Conservation (phyloP, 164 flowering plant genomes). For the Pachysandra terminalis region DNA sequence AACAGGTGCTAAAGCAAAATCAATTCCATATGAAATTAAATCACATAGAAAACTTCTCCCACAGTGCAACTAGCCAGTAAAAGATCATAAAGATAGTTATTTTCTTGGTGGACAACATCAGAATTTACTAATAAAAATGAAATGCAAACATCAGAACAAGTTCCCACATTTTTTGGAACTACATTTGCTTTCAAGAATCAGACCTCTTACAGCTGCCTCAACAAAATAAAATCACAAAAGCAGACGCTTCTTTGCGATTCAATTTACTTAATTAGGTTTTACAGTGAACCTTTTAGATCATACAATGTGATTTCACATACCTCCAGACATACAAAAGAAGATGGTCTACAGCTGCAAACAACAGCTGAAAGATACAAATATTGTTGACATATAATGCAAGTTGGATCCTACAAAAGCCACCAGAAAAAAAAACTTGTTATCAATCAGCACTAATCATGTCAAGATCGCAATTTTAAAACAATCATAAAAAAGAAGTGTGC, state of each 20-base stretch:
- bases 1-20: too few relatives aligned
- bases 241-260: not conserved
- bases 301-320: slow-evolving; percentile 29
- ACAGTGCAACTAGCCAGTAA: too few relatives aligned
- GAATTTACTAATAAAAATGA: too few relatives aligned
- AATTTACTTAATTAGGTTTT: not conserved
- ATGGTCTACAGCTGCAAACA: slow-evolving; percentile 75
- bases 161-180: too few relatives aligned
- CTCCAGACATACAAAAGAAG: slow-evolving; percentile 88
- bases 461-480: slow-evolving; percentile 1
- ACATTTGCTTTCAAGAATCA: too few relatives aligned
- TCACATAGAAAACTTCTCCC: too few relatives aligned
- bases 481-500: slow-evolving; percentile 1
- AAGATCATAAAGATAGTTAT: too few relatives aligned
- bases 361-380: slow-evolving; percentile 88
- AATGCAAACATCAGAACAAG: too few relatives aligned
- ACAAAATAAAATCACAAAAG: too few relatives aligned
- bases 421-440: slow-evolving; percentile 1
- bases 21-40: too few relatives aligned
- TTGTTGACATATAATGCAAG: slow-evolving; percentile 88
- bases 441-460: slow-evolving; percentile 1
- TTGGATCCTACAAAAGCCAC: slow-evolving; percentile 64
- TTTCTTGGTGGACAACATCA: too few relatives aligned
- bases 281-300: not conserved
- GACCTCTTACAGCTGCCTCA: too few relatives aligned